phyloP scores from a whole-genome alignment of 352 stramenopile species.

The Pilasporangium apinafurcum region DNA sequence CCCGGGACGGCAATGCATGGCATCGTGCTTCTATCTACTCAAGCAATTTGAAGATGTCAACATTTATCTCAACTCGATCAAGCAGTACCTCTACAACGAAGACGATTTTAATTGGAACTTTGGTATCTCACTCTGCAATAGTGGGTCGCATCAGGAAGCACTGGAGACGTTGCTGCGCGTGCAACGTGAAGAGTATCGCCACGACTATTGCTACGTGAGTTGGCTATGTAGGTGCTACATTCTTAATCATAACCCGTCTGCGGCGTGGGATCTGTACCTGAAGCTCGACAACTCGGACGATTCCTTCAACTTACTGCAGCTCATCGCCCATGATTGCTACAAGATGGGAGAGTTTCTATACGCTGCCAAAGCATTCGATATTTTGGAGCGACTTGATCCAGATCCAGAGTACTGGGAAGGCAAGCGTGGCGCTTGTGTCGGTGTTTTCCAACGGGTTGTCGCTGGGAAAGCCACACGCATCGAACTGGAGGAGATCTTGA shows the following conservation, averaged over 20 bases:
- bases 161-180: slow-evolving; percentile 92
- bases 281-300: slow-evolving; percentile 95
- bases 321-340: slow-evolving; percentile 98
- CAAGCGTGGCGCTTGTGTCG: slow-evolving; percentile 92
- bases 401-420: slow-evolving; percentile 97
- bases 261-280: slow-evolving; percentile 95
- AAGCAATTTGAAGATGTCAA: slow-evolving; percentile 97
- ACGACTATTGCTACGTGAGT: slow-evolving; percentile 91
- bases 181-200: slow-evolving; percentile 88
- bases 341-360: slow-evolving; percentile 95
- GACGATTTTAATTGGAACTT: slow-evolving; percentile 99
- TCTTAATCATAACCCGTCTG: slow-evolving; percentile 91
- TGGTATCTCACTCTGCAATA: slow-evolving; percentile 90
- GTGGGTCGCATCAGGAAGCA: slow-evolving; percentile 89
- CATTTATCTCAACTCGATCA: slow-evolving; percentile 96
- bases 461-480: slow-evolving; percentile 86
- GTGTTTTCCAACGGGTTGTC: slow-evolving; percentile 94
- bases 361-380: slow-evolving; percentile 92
- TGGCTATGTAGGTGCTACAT: slow-evolving; percentile 92
- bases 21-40: slow-evolving; percentile 95
- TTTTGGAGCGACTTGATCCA: slow-evolving; percentile 91
- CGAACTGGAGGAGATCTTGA: slow-evolving; percentile 88
- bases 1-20: slow-evolving; percentile 95
- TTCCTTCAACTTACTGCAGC: slow-evolving; percentile 93
- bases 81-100: slow-evolving; percentile 95